These are phyloP conservation scores for Lablab purpureus DNA, from an alignment of 306 rosid genomes.

Conservation along the genomic window DNA sequence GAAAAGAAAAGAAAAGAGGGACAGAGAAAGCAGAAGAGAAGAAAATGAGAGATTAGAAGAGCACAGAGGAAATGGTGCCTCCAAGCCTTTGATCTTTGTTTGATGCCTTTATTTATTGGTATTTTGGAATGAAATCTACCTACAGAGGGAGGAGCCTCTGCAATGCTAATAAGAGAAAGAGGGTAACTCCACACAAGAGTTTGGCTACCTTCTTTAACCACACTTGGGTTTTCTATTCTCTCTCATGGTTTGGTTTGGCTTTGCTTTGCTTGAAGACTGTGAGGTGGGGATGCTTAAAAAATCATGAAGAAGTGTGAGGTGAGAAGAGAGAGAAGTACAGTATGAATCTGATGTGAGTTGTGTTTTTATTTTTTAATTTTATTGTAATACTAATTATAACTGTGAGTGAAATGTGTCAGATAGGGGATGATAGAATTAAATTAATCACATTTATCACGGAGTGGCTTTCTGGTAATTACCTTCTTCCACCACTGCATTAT, in stretches of 20 bases:
- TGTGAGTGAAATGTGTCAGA: constrained; percentile 53
- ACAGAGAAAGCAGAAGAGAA: neutral
- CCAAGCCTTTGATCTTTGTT: constrained; percentile 46
- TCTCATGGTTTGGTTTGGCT: neutral
- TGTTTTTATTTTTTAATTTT: constrained; percentile 27
- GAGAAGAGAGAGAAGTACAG: constrained; percentile 14
- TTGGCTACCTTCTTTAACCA: constrained; percentile 25
- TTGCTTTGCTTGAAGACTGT: constrained; percentile 40
- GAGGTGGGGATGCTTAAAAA: constrained; percentile 43
- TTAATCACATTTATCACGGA: constrained; percentile 7
- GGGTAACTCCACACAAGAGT: constrained; percentile 19
- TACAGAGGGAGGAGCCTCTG: neutral
- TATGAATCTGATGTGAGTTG: constrained; percentile 41
- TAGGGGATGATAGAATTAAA: constrained; percentile 46
- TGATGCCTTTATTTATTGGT: constrained; percentile 58
- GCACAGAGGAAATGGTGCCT: constrained; percentile 14
- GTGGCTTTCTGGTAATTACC: constrained; percentile 35
- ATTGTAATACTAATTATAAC: constrained; percentile 42
- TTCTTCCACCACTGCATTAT: neutral
- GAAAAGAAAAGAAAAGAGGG: neutral
- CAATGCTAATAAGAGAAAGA: neutral
- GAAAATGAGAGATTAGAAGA: neutral
- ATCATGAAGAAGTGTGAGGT: constrained; percentile 12
- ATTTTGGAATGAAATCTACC: constrained; percentile 14
- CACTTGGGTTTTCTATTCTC: neutral